phyloP scores from a whole-genome alignment of 305 asterid genomes.

The Withania somnifera region DNA sequence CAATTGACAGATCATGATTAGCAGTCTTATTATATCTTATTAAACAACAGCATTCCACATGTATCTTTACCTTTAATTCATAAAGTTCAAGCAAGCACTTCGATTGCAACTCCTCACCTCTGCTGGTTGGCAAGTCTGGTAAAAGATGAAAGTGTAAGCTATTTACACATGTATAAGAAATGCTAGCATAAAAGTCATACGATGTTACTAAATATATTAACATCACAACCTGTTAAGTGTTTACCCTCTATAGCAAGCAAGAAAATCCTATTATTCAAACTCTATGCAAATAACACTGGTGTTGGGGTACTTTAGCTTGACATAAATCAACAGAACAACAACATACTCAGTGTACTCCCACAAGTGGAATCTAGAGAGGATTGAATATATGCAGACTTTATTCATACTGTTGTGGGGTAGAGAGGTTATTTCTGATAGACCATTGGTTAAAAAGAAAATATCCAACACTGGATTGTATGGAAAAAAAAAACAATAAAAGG shows the following conservation, averaged over 20 bases:
- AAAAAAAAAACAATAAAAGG: not conserved
- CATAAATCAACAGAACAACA: not conserved
- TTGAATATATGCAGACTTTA: not conserved
- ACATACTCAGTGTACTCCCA: not conserved
- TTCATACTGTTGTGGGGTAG: not conserved
- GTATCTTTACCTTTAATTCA: conserved; percentile 74
- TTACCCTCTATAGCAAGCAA: not conserved
- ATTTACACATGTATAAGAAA: not conserved
- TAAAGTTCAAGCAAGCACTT: conserved; percentile 97
- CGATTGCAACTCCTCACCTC: conserved; percentile 97
- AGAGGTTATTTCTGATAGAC: not conserved
- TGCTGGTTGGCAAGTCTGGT: conserved; percentile 81
- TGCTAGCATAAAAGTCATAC: not conserved
- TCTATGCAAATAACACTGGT: not conserved
- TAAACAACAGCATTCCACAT: not conserved
- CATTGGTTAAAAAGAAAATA: not conserved
- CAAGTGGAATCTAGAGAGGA: not conserved
- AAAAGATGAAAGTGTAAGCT: conserved; percentile 13
- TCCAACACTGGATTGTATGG: not conserved
- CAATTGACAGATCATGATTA: not conserved
- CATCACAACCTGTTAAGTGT: not conserved
- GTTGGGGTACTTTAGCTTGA: not conserved
- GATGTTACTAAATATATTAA: not conserved
- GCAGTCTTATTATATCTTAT: not conserved
- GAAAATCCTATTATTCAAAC: not conserved